phyloP scores from a whole-genome alignment of 106 monocot species.

The Platanthera zijinensis region DNA sequence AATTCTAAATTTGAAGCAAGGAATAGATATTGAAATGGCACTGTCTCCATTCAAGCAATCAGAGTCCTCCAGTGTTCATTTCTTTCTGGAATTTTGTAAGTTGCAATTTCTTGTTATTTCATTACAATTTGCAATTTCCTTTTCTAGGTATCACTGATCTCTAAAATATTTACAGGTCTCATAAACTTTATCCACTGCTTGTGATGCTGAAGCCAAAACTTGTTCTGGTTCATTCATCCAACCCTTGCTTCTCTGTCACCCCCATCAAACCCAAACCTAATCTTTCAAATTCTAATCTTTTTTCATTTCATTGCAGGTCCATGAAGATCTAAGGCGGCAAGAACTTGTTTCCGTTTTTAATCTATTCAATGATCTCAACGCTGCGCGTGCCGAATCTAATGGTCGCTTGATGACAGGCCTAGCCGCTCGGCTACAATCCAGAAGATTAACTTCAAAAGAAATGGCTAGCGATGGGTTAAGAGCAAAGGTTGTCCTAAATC shows the following conservation, averaged over 20 bases:
- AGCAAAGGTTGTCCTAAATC: constrained; percentile 29
- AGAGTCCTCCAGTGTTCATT: constrained; percentile 90
- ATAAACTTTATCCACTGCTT: constrained; percentile 36
- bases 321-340: constrained; percentile 26
- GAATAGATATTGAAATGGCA: constrained; percentile 52
- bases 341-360: constrained; percentile 11
- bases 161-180: constrained; percentile 20
- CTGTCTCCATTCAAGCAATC: constrained; percentile 59
- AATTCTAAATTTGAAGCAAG: constrained; percentile 43
- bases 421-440: constrained; percentile 42
- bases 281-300: background rate
- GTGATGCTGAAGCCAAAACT: constrained; percentile 42
- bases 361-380: constrained; percentile 29
- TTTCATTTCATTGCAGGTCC: constrained; percentile 30
- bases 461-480: constrained; percentile 47
- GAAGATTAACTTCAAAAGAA: constrained; percentile 18
- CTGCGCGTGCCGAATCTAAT: constrained; percentile 24
- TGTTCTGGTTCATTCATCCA: constrained; percentile 21
- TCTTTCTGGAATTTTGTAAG: constrained; percentile 76
- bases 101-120: background rate
- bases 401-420: constrained; percentile 27
- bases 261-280: background rate
- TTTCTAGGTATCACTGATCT: background rate
- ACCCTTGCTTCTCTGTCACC: background rate
- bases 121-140: background rate